Evolutionary conservation across 257 asterid species (phyloP).

Genomic region (Primulina huaijiensis): DNA sequence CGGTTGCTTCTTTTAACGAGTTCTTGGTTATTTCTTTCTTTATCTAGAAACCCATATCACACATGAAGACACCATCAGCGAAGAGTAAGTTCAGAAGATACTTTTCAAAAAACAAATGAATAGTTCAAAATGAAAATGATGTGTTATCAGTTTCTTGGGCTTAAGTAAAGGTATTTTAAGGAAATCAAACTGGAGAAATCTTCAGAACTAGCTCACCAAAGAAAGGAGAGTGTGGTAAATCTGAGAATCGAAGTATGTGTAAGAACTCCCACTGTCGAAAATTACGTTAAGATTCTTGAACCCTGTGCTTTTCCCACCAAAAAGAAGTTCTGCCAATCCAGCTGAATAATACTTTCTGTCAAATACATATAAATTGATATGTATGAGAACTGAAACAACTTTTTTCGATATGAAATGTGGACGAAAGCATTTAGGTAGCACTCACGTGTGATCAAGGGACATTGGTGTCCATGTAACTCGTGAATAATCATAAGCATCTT

Average conservation of each 20-base stretch:
- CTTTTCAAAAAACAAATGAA: not conserved
- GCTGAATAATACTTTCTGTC: constrained; percentile 81
- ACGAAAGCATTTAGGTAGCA: not conserved
- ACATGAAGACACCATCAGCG: not conserved
- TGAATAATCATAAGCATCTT: constrained; percentile 71
- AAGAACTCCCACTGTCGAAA: constrained; percentile 99
- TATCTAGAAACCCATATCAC: constrained; percentile 37
- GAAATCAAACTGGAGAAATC: not conserved
- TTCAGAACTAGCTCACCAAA: constrained; percentile 45
- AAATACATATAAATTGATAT: constrained; percentile 22
- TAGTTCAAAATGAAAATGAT: not conserved
- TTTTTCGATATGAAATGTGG: not conserved
- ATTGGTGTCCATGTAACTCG: constrained; percentile 78
- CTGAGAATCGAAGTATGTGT: constrained; percentile 70
- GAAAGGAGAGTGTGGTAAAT: constrained; percentile 61
- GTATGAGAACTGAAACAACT: not conserved
- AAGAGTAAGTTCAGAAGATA: not conserved
- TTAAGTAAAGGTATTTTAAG: not conserved
- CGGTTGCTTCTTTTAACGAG: constrained; percentile 64
- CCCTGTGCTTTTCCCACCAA: constrained; percentile 75
- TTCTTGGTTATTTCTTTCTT: constrained; percentile 60
- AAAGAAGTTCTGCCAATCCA: constrained; percentile 67
- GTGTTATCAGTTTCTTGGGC: not conserved
- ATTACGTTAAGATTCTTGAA: constrained; percentile 63
- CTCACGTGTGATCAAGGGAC: constrained; percentile 71